A percentile compares a stretch with the other conserved stretches of the same genome.
Evolutionary conservation across 2,329 filamentous ascomycete genomes (phyloP).

Genomic region (Fonsecaea nubica): DNA sequence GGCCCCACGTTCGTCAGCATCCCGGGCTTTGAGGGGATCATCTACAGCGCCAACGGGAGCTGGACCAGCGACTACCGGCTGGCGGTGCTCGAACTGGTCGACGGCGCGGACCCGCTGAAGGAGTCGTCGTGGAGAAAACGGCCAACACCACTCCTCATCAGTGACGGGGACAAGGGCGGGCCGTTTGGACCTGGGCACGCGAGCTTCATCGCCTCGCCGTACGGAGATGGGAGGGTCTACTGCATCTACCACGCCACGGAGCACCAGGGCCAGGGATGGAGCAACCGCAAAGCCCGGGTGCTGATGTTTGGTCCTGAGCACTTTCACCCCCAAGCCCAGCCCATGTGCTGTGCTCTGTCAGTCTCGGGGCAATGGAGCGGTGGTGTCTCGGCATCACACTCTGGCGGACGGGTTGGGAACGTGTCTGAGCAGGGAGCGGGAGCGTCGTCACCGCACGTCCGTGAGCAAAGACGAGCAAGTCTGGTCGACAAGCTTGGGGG

Average conservation of each 20-base stretch:
- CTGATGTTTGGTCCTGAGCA: slow-evolving; percentile 24
- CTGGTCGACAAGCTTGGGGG: slow-evolving; percentile 14
- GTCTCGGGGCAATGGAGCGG: slow-evolving; percentile 12
- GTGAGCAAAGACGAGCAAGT: slow-evolving; percentile 1
- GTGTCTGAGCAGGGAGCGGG: background rate
- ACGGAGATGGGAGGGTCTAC: slow-evolving; percentile 28
- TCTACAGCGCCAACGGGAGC: slow-evolving; percentile 40
- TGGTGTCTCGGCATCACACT: slow-evolving; percentile 1
- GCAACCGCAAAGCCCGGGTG: slow-evolving; percentile 38
- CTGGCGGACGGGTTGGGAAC: background rate
- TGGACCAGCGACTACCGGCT: slow-evolving; percentile 40
- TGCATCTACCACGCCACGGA: slow-evolving; percentile 41
- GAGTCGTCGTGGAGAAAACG: slow-evolving; percentile 36
- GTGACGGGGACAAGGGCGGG: slow-evolving; percentile 29
- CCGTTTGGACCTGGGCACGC: slow-evolving; percentile 41
- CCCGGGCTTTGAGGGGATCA: slow-evolving; percentile 37
- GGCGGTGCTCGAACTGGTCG: slow-evolving; percentile 32
- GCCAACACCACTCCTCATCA: slow-evolving; percentile 32
- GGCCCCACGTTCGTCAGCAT: slow-evolving; percentile 37
- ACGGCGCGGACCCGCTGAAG: slow-evolving; percentile 25
- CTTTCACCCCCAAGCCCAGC: slow-evolving; percentile 27
- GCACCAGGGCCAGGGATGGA: slow-evolving; percentile 35
- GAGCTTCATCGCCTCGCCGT: slow-evolving; percentile 34
- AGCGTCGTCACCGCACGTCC: background rate
- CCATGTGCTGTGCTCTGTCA: slow-evolving; percentile 36